phyloP scores from a whole-genome alignment of 164 flowering plant species.

The Chimonanthus praecox region DNA sequence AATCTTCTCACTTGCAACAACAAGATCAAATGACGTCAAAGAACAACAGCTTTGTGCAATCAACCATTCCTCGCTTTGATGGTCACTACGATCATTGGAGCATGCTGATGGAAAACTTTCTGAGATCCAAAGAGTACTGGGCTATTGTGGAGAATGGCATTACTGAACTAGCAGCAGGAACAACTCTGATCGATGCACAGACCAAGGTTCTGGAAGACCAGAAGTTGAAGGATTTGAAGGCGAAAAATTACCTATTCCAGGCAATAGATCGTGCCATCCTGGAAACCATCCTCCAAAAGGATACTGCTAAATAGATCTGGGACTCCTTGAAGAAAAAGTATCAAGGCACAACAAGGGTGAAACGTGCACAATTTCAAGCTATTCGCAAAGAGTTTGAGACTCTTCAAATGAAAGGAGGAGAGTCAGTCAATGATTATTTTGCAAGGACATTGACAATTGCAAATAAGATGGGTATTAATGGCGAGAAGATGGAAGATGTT shows the following conservation, averaged over 20 bases:
- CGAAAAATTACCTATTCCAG: not conserved
- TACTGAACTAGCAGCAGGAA: not conserved
- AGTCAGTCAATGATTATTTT: slow-evolving; percentile 1
- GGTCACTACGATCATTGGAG: slow-evolving; percentile 1
- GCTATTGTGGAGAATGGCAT: not conserved
- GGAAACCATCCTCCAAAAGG: not conserved
- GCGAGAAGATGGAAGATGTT: not conserved
- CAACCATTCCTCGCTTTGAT: not conserved
- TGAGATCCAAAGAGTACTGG: slow-evolving; percentile 1
- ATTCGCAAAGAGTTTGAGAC: too few relatives aligned
- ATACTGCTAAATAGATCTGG: not conserved
- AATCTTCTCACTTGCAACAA: too few relatives aligned
- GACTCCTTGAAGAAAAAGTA: too few relatives aligned
- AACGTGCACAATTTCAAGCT: too few relatives aligned
- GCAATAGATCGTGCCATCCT: not conserved
- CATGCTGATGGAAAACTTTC: not conserved
- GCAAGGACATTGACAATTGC: not conserved
- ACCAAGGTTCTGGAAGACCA: not conserved
- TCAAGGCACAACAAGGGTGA: too few relatives aligned
- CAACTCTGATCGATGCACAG: not conserved
- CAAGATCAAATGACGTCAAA: not conserved
- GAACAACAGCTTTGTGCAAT: not conserved
- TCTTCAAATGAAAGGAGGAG: slow-evolving; percentile 4
- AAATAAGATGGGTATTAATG: not conserved
- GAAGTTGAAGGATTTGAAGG: not conserved